Percentiles rank a stretch among this genome's conserved stretches.
Evolutionary conservation across 176 grass and related monocot species (phyloP).

Genomic region (Triticum urartu): DNA sequence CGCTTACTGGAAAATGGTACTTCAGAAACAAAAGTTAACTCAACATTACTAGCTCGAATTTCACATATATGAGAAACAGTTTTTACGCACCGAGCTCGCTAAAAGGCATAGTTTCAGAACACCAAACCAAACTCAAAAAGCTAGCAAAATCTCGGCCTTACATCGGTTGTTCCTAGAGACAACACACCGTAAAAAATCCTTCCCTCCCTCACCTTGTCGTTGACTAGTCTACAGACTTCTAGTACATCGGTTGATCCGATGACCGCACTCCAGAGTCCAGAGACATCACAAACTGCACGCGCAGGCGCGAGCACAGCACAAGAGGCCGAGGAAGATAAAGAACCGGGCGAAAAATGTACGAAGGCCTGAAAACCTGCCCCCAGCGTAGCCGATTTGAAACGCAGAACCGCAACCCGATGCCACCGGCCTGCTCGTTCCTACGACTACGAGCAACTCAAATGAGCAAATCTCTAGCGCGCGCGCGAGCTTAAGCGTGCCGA

Average conservation of each 20-base stretch:
- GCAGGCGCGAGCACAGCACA: not conserved
- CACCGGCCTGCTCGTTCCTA: not conserved
- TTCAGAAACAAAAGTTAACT: not conserved
- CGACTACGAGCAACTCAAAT: not conserved
- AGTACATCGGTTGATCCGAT: conserved; percentile 1
- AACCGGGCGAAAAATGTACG: not conserved
- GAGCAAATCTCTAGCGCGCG: not conserved
- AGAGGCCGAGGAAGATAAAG: not conserved
- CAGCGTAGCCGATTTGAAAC: not conserved
- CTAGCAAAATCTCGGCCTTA: not conserved
- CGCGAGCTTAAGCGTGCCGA: not conserved
- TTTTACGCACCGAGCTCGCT: not conserved
- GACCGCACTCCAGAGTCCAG: not conserved
- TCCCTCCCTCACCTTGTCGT: not conserved
- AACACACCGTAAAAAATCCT: not conserved
- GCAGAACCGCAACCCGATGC: not conserved
- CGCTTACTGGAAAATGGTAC: not conserved
- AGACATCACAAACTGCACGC: not conserved
- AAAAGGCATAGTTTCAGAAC: not conserved
- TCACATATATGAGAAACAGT: not conserved
- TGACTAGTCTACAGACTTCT: not conserved
- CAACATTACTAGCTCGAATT: not conserved
- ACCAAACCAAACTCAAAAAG: not conserved
- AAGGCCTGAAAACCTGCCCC: not conserved
- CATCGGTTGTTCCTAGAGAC: not conserved